A percentile compares a stretch with the other conserved stretches of the same genome.
These are phyloP conservation scores for Monosporozyma servazzii DNA, from an alignment of 805 yeast species.

Conservation along the genomic window DNA sequence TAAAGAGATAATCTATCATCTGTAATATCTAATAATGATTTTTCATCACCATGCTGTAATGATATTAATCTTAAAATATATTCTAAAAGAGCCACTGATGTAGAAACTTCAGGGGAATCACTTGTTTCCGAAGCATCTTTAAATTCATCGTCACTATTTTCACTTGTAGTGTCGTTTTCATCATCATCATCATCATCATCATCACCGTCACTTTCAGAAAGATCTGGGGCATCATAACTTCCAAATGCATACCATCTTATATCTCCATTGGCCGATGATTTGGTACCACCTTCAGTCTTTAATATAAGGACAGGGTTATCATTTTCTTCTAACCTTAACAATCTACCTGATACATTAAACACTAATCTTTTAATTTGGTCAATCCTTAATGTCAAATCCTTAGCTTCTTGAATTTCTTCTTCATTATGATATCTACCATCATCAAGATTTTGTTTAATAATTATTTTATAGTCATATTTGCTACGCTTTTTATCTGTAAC, in stretches of 20 bases:
- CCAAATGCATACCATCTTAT: constrained; percentile 46
- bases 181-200: constrained; percentile 23
- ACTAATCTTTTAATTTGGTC: constrained; percentile 42
- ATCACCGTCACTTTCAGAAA: constrained; percentile 24
- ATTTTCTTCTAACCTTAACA: constrained; percentile 53
- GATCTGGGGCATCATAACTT: constrained; percentile 24
- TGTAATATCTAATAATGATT: constrained; percentile 42
- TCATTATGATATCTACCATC: constrained; percentile 69
- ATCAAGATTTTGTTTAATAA: constrained; percentile 48
- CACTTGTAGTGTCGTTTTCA: constrained; percentile 10
- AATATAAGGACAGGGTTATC: constrained; percentile 58
- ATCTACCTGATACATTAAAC: constrained; percentile 60
- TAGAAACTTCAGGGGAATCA: constrained; percentile 24
- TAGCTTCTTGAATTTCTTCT: constrained; percentile 34
- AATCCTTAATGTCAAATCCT: constrained; percentile 30
- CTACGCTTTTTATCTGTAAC: background rate
- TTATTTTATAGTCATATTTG: constrained; percentile 33
- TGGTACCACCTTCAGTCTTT: constrained; percentile 31
- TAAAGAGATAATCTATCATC: constrained; percentile 60
- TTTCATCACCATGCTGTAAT: constrained; percentile 51
- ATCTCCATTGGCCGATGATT: constrained; percentile 8
- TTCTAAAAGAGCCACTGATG: constrained; percentile 49
- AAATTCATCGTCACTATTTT: constrained; percentile 17
- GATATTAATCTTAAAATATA: constrained; percentile 52
- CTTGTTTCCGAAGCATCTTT: constrained; percentile 13